Base-by-base conservation (phyloP, 2,329 filamentous ascomycete species). In the Arthroderma sp. region DNA sequence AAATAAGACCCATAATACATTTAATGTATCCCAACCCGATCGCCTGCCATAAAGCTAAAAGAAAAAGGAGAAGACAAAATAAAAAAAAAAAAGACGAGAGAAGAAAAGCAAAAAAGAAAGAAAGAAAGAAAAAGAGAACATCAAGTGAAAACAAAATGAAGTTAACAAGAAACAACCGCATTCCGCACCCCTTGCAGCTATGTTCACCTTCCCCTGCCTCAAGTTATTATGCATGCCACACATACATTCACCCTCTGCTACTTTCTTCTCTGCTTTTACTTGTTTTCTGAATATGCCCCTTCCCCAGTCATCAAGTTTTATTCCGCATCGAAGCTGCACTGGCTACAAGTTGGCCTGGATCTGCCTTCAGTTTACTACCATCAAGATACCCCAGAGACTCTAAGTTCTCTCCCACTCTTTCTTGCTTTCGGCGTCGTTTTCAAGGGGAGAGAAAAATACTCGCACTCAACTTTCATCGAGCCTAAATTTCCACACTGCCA, bases 41-140 rank as follows among this genome's bases (percentile, higher is more conserved):
- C 15, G 15, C 15, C 15, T 22, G 15, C 15, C 15, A 22, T 22
- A 22, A 22, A 22, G 15, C 15, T 22, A 22, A 22, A 22, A n/a
- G 27, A 31, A 32, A 41, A 32, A 9, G 8, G 27, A 11, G 31
- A 11, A 41, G 22, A 31, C 31, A 41, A 22, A 22, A 22, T 22
- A 41, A 31, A 31, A 31, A 31, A 31, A 41, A 41, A 31, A 31
- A 41, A 41, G 33, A 41, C 31, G n/a, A 31, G 8, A 29, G 33
- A 41, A 32, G 32, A 9, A 10, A 30, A 40, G 15, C 29, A 42
- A 42, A 22, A 43, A n/a, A n/a, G 6, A 7, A 36, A n/a, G 34
- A 5, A 36, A 22, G 33, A 4, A 11, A 29, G 30, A 29, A 43
- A 43, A 9, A 33, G 22, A 36, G 29, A 15, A 29, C 11, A 22